Evolutionary conservation across 805 yeast genomes (phyloP), one percentile per base, ranked within the genome.

Genomic region (Saturnispora quitensis): DNA sequence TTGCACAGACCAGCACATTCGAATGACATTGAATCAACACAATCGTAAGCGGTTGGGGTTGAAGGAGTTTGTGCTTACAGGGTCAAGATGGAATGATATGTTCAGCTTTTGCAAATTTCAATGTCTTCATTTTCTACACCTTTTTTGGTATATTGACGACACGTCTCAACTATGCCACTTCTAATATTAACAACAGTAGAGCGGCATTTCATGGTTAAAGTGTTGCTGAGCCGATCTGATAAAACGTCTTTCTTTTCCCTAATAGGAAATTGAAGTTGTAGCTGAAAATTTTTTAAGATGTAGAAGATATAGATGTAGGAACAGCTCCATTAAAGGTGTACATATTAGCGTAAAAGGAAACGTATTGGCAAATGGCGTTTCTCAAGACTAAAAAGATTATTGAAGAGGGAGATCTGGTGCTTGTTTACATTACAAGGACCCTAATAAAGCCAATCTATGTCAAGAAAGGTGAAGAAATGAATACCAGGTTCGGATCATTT

Each of bases 401-500:
- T 43, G 84, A 82, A 58, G 95, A 86, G 57, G 95, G 93, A 5
- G 97, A 90, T 62, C 71, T 90, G 20, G 96, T 88, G 3, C 74
- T 93, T 12, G 89, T 87, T 0, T 93, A 90, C 77, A 78, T 93
- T 22, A 82, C 93, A 45, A 74, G 98, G 57, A 85, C 81, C 43
- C 78, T 81, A 56, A 76, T 89, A 57, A 89, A 86, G 62, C 95
- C 97, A 0, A 68, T 90, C 36, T 72, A 69, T 4, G 77, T 89
- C 17, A 73, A 73, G 38, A 61, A 70, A 18, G 89, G 83, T 5
- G 84, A 78, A 40, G 67, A 69, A 3, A 73, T 93, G 56, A 86
- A 89, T 63, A 90, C 98, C 8, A 73, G 96, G 54, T 93, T 83
- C 66, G 99, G 99, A 13, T 75, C 84, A 17, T 93, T 88, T 66